A percentile compares a stretch with the other conserved stretches of the same genome.
phyloP scores from a whole-genome alignment of 2,329 filamentous ascomycete genomes.

The Podosphaera fusca region DNA sequence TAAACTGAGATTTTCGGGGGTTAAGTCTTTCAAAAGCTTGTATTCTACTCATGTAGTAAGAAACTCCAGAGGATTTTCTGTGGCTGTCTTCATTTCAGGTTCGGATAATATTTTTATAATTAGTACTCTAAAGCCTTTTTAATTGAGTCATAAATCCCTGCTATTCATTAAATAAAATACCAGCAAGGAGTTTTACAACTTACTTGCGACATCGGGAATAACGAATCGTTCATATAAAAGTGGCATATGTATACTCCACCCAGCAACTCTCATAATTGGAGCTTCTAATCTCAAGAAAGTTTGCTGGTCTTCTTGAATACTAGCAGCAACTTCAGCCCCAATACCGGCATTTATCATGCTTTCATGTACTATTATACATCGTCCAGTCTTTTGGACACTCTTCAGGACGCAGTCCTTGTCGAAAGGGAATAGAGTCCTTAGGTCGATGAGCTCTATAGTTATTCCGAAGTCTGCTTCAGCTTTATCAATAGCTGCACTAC shows the following conservation, averaged over 20 bases:
- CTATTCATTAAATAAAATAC: slow-evolving; percentile 5
- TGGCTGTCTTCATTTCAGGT: background rate
- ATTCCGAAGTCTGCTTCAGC: slow-evolving; percentile 45
- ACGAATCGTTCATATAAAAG: slow-evolving; percentile 41
- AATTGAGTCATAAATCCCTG: slow-evolving; percentile 17
- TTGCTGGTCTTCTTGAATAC: slow-evolving; percentile 36
- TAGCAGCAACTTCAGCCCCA: slow-evolving; percentile 48
- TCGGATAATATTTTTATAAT: background rate
- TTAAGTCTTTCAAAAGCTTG: no score
- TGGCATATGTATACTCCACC: slow-evolving; percentile 46
- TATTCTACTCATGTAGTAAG: no score
- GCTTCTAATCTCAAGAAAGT: slow-evolving; percentile 47
- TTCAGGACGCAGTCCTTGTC: slow-evolving; percentile 40
- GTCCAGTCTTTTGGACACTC: slow-evolving; percentile 46
- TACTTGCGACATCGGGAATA: slow-evolving; percentile 46
- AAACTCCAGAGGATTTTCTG: no score
- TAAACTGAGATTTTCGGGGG: no score
- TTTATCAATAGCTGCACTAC: slow-evolving; percentile 38
- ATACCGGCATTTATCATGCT: slow-evolving; percentile 54
- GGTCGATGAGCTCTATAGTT: slow-evolving; percentile 44
- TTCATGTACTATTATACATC: slow-evolving; percentile 49
- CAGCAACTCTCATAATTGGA: slow-evolving; percentile 44
- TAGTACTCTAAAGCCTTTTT: slow-evolving; percentile 15
- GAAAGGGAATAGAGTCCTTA: slow-evolving; percentile 53
- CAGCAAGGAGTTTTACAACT: slow-evolving; percentile 16